These are phyloP conservation scores for Aspergillus neotritici DNA, from an alignment of 2,329 filamentous ascomycete species.

Conservation along the genomic window DNA sequence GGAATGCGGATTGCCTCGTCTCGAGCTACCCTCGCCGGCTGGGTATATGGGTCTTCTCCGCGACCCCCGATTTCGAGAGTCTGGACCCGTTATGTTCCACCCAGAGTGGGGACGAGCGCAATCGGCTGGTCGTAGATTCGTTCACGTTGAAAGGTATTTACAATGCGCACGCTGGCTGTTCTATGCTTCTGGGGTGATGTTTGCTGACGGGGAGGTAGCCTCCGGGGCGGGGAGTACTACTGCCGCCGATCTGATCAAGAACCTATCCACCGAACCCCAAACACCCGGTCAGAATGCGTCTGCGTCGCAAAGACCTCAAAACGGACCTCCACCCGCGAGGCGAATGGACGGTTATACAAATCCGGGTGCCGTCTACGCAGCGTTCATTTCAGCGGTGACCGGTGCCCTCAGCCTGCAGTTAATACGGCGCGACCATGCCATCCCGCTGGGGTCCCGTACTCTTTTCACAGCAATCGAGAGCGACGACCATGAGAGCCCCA, in stretches of 20 bases:
- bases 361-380: constrained; percentile 34
- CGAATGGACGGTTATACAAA: constrained; percentile 28
- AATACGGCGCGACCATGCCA: constrained; percentile 29
- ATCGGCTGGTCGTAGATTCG: constrained; percentile 26
- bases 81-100: constrained; percentile 25
- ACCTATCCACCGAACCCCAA: constrained; percentile 29
- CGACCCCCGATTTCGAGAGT: constrained; percentile 34
- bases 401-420: constrained; percentile 34
- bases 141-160: constrained; percentile 30
- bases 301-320: constrained; percentile 20
- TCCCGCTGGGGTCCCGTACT: constrained; percentile 38
- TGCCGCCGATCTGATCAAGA: constrained; percentile 32
- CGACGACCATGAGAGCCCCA: constrained; percentile 26
- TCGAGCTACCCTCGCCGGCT: constrained; percentile 34
- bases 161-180: no score
- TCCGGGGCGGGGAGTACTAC: constrained; percentile 33
- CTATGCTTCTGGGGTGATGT: not conserved
- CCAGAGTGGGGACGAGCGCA: constrained; percentile 21
- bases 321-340: constrained; percentile 19
- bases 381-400: constrained; percentile 37
- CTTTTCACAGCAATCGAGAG: constrained; percentile 33
- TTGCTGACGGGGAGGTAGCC: constrained; percentile 15
- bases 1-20: constrained; percentile 34
- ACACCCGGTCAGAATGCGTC: constrained; percentile 14
- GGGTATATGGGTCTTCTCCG: constrained; percentile 39